Evolutionary conservation across 2,329 filamentous ascomycete species (phyloP).

Genomic region (Paramyrothecium sp.): DNA sequence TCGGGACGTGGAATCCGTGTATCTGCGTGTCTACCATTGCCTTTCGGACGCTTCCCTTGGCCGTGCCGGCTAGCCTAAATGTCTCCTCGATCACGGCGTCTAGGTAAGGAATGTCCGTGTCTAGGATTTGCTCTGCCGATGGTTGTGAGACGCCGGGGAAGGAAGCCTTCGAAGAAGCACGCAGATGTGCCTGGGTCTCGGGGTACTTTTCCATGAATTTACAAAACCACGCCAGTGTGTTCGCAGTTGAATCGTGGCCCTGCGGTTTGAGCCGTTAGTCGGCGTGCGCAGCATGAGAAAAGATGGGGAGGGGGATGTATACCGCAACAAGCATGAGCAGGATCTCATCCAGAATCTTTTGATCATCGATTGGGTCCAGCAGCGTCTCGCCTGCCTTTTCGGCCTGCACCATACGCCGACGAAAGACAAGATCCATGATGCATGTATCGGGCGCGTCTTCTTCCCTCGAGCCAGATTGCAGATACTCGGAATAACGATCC

Average conservation of each 20-base stretch:
- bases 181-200: neutral
- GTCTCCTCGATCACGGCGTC: neutral
- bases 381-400: neutral
- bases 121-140: neutral
- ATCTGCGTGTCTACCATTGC: conserved; percentile 1
- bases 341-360: neutral
- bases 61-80: neutral
- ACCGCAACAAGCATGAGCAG: neutral
- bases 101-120: neutral
- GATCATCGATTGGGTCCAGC: neutral
- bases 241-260: neutral
- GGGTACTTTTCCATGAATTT: neutral
- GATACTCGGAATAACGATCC: conserved; percentile 1
- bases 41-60: neutral
- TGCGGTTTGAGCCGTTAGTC: neutral
- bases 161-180: neutral
- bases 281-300: neutral
- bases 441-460: conserved; percentile 1
- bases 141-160: neutral
- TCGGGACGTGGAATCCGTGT: neutral
- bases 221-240: neutral
- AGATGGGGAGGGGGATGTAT: neutral
- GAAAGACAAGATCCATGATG: conserved; percentile 7
- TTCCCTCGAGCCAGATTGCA: neutral
- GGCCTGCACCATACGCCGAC: conserved; percentile 1